Evolutionary conservation across 768 basidiomycete species (phyloP).

Genomic region (Daedalea quercina): DNA sequence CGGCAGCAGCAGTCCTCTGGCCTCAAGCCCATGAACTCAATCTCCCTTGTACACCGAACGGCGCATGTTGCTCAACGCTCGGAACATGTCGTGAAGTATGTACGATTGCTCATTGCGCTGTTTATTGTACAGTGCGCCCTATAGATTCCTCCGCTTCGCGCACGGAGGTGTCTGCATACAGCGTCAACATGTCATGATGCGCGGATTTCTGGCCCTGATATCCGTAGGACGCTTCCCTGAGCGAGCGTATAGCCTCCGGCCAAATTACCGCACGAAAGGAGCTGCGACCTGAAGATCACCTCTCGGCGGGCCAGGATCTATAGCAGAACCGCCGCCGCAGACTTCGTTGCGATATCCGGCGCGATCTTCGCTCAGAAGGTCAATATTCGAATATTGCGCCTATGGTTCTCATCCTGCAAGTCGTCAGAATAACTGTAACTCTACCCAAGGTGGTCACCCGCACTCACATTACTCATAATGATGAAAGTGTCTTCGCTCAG

Average conservation of each 20-base stretch:
- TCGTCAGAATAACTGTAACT: neutral
- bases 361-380: conserved; percentile 16
- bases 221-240: neutral
- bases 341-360: neutral
- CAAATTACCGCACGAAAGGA: neutral
- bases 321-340: neutral
- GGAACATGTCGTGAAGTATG: neutral
- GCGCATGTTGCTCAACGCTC: neutral
- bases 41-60: neutral
- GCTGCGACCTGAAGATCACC: neutral
- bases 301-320: neutral
- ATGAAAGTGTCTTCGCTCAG: conserved; percentile 53
- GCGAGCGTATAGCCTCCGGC: neutral
- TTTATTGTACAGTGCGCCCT: neutral
- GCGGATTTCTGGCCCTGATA: neutral
- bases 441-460: neutral
- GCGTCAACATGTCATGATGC: neutral
- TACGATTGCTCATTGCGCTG: neutral
- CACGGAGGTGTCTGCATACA: neutral
- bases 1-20: neutral
- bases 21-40: neutral
- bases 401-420: neutral
- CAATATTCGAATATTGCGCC: conserved; percentile 18
- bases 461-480: conserved; percentile 29
- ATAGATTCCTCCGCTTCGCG: neutral